Base-by-base conservation (phyloP, 441 rosid genomes). In the Jatropha multifida region DNA sequence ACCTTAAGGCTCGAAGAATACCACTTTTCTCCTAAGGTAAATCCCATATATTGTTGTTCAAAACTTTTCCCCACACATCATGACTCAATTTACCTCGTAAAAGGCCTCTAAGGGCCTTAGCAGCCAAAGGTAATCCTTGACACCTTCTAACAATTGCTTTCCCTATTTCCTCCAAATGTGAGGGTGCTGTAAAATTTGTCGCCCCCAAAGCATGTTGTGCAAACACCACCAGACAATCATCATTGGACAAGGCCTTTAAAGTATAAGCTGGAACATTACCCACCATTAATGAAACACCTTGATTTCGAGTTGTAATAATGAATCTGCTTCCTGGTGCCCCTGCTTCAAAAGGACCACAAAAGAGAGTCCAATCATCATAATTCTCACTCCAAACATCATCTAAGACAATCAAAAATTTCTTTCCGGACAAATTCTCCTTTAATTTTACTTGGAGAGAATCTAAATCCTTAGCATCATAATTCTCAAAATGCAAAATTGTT, bases 11-110 rank as follows among this genome's bases (percentile, higher is more conserved):
- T 23, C 58, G 71, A 26, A 67, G 71, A 48, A 67, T 48, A 27
- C 61, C 61, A 69, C 26, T 69, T 69, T 52, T 69, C 61, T 69
- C 72, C 44, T 32, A 26, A 27, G 61, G 72, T 51, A 69, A 32
- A 69, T 69, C 61, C 72, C 72, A 69, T 32, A 69, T 69, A 42
- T 69, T 69, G 72, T 61, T 69, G n/a, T 51, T 51, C 61, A 68
- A 51, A 23, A 69, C 44, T 20, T 69, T 6, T 27, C 49, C 61
- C 72, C 72, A 52, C 8, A 51, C 58, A 15, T 32, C 49, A 37
- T 23, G 10, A 52, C 37, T 5, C n/a, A 49, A 12, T 48, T 52
- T 69, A 5, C 72, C 72, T 51, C 61, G 26, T 14, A 69, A 52
- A 44, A 69, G 60, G 14, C 74, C 74, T 61, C 58, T 44, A 26